Percentiles rank a stretch among this genome's conserved stretches.
These are phyloP conservation scores for Tulasnella sp. DNA, from an alignment of 768 basidiomycete genomes.

Conservation along the genomic window DNA sequence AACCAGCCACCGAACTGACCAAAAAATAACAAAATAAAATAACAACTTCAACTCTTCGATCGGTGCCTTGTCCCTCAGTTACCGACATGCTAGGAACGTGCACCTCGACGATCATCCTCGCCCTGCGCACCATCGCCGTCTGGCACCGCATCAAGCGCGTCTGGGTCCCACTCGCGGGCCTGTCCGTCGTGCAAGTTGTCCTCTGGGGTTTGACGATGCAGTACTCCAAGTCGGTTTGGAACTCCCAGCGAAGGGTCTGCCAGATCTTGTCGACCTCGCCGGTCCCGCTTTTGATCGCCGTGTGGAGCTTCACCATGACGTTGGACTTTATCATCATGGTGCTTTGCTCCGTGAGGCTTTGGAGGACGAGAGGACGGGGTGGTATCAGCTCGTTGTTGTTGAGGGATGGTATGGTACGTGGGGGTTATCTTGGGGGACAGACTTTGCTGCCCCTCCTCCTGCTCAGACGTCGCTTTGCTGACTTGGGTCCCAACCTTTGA, in stretches of 20 bases:
- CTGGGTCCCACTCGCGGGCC: background rate
- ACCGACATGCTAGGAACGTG: constrained; percentile 23
- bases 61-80: constrained; percentile 16
- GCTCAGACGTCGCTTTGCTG: background rate
- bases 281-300: constrained; percentile 4
- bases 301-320: constrained; percentile 21
- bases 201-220: constrained; percentile 21
- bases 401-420: constrained; percentile 23
- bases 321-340: constrained; percentile 21
- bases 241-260: constrained; percentile 15
- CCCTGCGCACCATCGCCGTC: constrained; percentile 22
- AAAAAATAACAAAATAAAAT: too few species aligned
- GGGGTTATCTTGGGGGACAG: too few species aligned
- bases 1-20: background rate
- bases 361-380: background rate
- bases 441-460: too few species aligned
- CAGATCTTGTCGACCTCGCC: constrained; percentile 16
- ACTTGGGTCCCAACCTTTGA: background rate
- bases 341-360: constrained; percentile 20
- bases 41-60: too few species aligned
- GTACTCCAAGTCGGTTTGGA: constrained; percentile 19
- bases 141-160: constrained; percentile 16
- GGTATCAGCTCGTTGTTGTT: constrained; percentile 15
- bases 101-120: constrained; percentile 15
- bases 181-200: constrained; percentile 14